Conservation (phyloP, 805 yeast species). For the Hanseniaspora valbyensis region DNA sequence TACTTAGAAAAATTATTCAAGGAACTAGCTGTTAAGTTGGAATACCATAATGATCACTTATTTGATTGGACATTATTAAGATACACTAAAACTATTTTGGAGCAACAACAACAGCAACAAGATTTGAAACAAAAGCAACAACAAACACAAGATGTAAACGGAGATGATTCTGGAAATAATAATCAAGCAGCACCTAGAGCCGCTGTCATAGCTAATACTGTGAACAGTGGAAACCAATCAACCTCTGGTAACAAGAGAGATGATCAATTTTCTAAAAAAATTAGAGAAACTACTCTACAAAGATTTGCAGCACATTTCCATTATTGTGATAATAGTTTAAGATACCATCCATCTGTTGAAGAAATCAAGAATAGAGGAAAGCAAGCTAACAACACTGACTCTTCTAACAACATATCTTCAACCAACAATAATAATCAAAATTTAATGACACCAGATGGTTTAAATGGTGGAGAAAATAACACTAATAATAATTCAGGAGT, state of each 20-base stretch:
- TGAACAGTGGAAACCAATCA: constrained; percentile 7
- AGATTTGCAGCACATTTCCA: constrained; percentile 31
- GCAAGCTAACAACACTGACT: neutral
- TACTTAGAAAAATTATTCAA: constrained; percentile 81
- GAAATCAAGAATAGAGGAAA: constrained; percentile 24
- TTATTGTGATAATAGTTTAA: constrained; percentile 25
- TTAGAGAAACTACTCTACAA: constrained; percentile 28
- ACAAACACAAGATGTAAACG: neutral
- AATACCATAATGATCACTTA: constrained; percentile 83
- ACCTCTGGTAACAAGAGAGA: constrained; percentile 21
- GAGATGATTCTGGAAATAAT: neutral
- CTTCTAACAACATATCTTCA: neutral
- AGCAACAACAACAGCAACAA: constrained; percentile 23
- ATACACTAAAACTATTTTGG: constrained; percentile 30
- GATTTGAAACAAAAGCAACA: constrained; percentile 19
- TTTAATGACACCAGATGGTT: neutral
- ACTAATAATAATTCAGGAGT: neutral
- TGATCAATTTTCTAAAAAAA: constrained; percentile 27
- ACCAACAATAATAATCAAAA: neutral
- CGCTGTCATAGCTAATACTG: constrained; percentile 19
- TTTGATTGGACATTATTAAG: constrained; percentile 83
- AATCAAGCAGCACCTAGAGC: constrained; percentile 16
- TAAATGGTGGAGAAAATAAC: neutral
- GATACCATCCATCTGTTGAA: constrained; percentile 29
- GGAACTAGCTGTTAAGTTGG: constrained; percentile 77